These are phyloP conservation scores for Saccharum hybrid DNA, from an alignment of 202 grass and related monocot species.

Conservation along the genomic window DNA sequence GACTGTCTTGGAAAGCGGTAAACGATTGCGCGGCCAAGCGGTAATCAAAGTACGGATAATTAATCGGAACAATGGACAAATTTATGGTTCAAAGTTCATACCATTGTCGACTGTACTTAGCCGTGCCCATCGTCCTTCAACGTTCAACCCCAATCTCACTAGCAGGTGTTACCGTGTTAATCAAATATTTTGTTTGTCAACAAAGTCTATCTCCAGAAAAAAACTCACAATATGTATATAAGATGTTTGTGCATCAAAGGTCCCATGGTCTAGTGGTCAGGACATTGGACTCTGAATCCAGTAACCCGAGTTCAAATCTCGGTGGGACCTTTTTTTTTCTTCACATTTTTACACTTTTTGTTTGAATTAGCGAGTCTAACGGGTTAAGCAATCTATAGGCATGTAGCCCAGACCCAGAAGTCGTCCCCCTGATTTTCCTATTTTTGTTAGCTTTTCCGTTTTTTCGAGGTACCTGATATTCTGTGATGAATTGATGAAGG, in stretches of 20 bases:
- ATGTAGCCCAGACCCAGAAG: not conserved
- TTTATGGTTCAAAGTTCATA: not conserved
- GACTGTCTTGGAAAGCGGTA: not conserved
- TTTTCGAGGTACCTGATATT: not conserved
- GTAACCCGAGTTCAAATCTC: slow-evolving; percentile 68
- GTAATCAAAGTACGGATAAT: not conserved
- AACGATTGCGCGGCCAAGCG: not conserved
- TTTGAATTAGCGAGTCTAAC: not conserved
- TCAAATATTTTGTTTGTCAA: no score
- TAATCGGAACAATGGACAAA: not conserved
- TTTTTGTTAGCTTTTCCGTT: not conserved
- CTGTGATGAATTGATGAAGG: not conserved
- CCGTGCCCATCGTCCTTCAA: not conserved
- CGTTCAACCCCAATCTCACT: not conserved
- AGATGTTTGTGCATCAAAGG: not conserved
- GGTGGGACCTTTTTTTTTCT: slow-evolving; percentile 55
- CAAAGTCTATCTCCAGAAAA: not conserved
- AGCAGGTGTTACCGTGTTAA: no score
- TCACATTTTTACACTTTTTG: no score
- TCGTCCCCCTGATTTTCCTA: not conserved
- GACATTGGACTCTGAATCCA: slow-evolving; percentile 87
- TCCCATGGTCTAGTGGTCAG: slow-evolving; percentile 84
- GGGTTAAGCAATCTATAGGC: not conserved
- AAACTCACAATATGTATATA: not conserved
- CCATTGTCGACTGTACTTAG: not conserved